phyloP scores from a whole-genome alignment of 805 yeast species.

The Hanseniaspora vineae region DNA sequence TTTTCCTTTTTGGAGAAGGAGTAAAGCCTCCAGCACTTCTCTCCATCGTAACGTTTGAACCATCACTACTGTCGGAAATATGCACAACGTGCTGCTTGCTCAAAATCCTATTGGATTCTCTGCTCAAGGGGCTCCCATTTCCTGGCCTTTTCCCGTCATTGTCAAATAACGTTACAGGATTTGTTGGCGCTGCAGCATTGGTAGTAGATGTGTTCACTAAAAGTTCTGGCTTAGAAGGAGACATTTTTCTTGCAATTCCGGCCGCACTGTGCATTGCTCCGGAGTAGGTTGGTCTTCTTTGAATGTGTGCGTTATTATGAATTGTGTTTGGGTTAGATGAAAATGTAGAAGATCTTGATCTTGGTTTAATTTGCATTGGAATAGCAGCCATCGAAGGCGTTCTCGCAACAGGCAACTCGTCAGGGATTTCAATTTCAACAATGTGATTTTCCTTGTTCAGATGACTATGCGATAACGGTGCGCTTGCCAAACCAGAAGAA shows the following conservation, averaged over 20 bases:
- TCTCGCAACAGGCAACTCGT: slow-evolving; percentile 21
- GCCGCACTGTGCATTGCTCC: background rate
- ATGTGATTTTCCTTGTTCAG: slow-evolving; percentile 1
- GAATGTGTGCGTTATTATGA: slow-evolving; percentile 13
- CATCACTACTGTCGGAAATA: no score
- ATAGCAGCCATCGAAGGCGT: slow-evolving; percentile 16
- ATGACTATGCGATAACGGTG: background rate
- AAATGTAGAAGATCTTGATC: slow-evolving; percentile 24
- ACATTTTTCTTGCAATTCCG: background rate
- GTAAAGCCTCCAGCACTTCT: slow-evolving; percentile 3
- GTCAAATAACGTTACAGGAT: no score
- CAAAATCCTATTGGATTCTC: no score
- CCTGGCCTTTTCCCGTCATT: no score
- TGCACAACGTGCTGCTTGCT: no score
- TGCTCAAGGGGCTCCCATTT: no score
- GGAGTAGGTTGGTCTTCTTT: slow-evolving; percentile 17
- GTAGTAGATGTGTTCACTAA: background rate
- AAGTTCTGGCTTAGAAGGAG: background rate
- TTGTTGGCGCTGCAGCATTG: no score
- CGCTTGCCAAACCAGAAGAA: background rate
- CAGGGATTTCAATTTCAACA: slow-evolving; percentile 54
- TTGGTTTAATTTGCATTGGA: slow-evolving; percentile 28
- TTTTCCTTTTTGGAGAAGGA: slow-evolving; percentile 19
- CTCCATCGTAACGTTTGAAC: no score
- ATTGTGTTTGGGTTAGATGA: slow-evolving; percentile 14